phyloP scores from a whole-genome alignment of 1,139 yeast species.

The Candida freyschussii region DNA sequence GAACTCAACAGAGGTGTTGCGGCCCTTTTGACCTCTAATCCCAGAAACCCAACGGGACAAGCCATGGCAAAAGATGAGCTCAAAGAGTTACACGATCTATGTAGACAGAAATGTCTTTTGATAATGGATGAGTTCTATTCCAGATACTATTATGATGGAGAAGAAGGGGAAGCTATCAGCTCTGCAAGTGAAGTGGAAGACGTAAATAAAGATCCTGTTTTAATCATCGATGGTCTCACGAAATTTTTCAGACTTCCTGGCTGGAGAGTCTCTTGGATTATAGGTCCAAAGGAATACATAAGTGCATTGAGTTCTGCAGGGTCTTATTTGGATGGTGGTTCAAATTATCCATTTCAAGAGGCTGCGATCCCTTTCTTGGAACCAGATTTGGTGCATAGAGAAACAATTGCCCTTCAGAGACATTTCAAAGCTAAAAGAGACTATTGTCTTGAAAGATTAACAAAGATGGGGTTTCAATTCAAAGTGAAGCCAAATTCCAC shows the following conservation, averaged over 20 bases:
- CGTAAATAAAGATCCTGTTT: constrained; percentile 58
- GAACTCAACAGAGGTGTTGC: constrained; percentile 60
- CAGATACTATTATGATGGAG: constrained; percentile 58
- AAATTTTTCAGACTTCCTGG: constrained; percentile 66
- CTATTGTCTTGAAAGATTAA: constrained; percentile 48
- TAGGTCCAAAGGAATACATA: constrained; percentile 63
- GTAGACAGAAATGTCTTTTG: constrained; percentile 50
- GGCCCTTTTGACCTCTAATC: constrained; percentile 57
- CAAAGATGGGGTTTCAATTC: constrained; percentile 55
- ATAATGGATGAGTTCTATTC: constrained; percentile 69
- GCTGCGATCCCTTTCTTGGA: constrained; percentile 57
- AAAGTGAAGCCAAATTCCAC: constrained; percentile 56
- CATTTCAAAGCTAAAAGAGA: constrained; percentile 62
- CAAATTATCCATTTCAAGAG: constrained; percentile 61
- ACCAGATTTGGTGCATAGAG: constrained; percentile 46
- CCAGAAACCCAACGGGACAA: constrained; percentile 65
- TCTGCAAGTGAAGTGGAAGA: constrained; percentile 54
- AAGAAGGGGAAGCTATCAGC: constrained; percentile 50
- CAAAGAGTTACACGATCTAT: constrained; percentile 48
- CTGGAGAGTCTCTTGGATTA: constrained; percentile 66
- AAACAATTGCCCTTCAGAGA: constrained; percentile 57
- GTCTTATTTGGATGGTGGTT: constrained; percentile 61
- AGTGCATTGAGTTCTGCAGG: constrained; percentile 59
- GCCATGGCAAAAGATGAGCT: constrained; percentile 51
- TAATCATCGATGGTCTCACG: constrained; percentile 60